Base-by-base conservation (phyloP, 306 rosid genomes). In the Glycyrrhiza uralensis region DNA sequence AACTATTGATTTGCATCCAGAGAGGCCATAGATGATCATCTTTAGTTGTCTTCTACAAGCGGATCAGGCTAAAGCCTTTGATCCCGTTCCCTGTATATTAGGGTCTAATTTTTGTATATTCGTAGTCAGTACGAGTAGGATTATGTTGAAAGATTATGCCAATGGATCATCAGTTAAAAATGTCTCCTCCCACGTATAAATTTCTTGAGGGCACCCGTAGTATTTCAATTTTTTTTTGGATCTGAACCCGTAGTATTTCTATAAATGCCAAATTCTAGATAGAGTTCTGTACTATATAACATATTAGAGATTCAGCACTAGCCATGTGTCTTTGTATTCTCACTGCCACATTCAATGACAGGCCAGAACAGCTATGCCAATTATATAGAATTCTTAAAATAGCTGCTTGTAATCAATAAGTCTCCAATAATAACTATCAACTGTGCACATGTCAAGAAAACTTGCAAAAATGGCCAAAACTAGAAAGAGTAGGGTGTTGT, bases 101-200 rank as follows among this genome's bases (percentile, higher is more conserved):
- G 81, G 81, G 81, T 72, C 42, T 76, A 76, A 72, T 66, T 76
- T 76, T 76, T 76, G 85, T 81, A 76, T 81, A 77, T 76, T 72
- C 72, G 17, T 75, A 79, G 90, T 88, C 64, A 81, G 77, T 80
- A 78, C 72, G 80, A 76, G 69, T 66, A 83, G 81, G 69, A 60
- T 79, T 73, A 66, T 72, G 69, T 41, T 76, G 57, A 66, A 81
- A 71, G 69, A 58, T 81, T 62, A 71, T 65, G 79, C 24, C 57
- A 66, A 49, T 36, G 75, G 41, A 80, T 80, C 66, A 45, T 80
- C 29, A 35, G 32, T 71, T 66, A 30, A 58, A 64, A 71, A 57
- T 47, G 54, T 23, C 45, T 59, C 45, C 19, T 39, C 26, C 60
- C 30, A 60, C 28, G 49, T 69, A 69, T 49, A 61, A 77, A 70